Percentiles rank a stretch among this genome's conserved stretches.
These are phyloP conservation scores for Conoideocrella luteorostrata DNA, from an alignment of 2,329 filamentous ascomycete genomes.

Conservation along the genomic window DNA sequence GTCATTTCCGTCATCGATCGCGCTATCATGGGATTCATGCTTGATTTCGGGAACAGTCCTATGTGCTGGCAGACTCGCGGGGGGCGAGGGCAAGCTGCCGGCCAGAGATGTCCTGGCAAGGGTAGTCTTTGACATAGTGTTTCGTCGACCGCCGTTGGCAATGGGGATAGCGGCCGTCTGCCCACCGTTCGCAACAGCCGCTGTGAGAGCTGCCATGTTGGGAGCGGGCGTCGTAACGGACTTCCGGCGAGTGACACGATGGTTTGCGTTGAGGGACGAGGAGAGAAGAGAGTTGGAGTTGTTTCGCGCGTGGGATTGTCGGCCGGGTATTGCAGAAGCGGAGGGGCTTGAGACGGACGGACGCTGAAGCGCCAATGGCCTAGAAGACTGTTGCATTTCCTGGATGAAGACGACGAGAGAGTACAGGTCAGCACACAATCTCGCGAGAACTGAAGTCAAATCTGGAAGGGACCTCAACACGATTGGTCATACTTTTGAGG, in stretches of 20 bases:
- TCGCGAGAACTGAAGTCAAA: constrained; percentile 23
- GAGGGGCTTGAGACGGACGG: constrained; percentile 52
- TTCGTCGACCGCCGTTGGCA: constrained; percentile 53
- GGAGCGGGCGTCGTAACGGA: constrained; percentile 73
- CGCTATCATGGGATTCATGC: constrained; percentile 48
- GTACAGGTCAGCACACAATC: constrained; percentile 27
- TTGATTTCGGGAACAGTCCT: constrained; percentile 45
- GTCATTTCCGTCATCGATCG: constrained; percentile 61
- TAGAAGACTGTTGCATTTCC: constrained; percentile 60
- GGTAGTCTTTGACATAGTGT: constrained; percentile 59
- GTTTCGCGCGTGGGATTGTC: constrained; percentile 62
- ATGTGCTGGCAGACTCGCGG: constrained; percentile 60
- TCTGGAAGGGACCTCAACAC: constrained; percentile 18
- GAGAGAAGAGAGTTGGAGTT: constrained; percentile 79
- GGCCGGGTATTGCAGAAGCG: constrained; percentile 50
- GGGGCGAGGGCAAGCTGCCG: constrained; percentile 55
- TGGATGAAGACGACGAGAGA: constrained; percentile 24
- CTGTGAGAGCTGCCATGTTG: constrained; percentile 70
- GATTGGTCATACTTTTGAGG: constrained; percentile 49
- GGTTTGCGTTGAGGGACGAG: constrained; percentile 68
- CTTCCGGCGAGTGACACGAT: constrained; percentile 88
- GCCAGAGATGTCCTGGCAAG: constrained; percentile 25
- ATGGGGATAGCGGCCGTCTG: constrained; percentile 51
- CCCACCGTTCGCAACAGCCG: constrained; percentile 63
- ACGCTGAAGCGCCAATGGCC: constrained; percentile 60